phyloP scores from a whole-genome alignment of 1,284 basidiomycete genomes.

The Polyporus tsugae region DNA sequence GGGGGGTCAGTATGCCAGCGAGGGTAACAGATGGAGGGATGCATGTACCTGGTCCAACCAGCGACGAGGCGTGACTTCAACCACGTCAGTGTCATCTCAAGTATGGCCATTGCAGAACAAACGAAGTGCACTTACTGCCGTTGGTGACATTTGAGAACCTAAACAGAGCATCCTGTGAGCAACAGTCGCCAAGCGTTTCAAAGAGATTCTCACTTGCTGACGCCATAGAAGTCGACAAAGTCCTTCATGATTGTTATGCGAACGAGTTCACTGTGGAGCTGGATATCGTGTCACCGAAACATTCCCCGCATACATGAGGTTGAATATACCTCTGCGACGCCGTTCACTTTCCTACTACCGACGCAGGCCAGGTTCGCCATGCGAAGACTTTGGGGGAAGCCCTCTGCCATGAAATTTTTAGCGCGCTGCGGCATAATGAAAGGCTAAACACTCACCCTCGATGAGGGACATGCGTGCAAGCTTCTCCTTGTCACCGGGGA shows the following conservation, averaged over 20 bases:
- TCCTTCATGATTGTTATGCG: constrained; percentile 87
- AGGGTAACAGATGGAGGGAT: constrained; percentile 5
- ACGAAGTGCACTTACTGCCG: constrained; percentile 67
- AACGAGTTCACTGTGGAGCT: constrained; percentile 81
- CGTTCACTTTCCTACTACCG: constrained; percentile 89
- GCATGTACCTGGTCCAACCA: constrained; percentile 81
- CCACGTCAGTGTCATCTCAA: background rate
- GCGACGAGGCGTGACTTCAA: constrained; percentile 78
- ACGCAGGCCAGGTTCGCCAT: constrained; percentile 89
- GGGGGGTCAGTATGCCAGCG: constrained; percentile 1
- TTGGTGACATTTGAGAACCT: constrained; percentile 87
- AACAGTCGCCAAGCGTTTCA: background rate
- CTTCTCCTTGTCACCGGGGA: constrained; percentile 84
- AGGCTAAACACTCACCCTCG: constrained; percentile 60
- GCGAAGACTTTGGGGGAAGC: constrained; percentile 82
- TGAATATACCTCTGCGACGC: constrained; percentile 80
- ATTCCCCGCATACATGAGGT: background rate
- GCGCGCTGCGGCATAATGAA: background rate
- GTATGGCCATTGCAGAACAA: background rate
- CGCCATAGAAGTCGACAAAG: constrained; percentile 87
- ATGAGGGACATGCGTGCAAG: constrained; percentile 90
- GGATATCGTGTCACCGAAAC: background rate
- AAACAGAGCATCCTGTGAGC: background rate
- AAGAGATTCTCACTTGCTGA: constrained; percentile 64
- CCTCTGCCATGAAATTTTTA: constrained; percentile 58